Evolutionary conservation across 306 rosid species (phyloP), one percentile per base, ranked within the genome.

Genomic region (Sindora glabra): DNA sequence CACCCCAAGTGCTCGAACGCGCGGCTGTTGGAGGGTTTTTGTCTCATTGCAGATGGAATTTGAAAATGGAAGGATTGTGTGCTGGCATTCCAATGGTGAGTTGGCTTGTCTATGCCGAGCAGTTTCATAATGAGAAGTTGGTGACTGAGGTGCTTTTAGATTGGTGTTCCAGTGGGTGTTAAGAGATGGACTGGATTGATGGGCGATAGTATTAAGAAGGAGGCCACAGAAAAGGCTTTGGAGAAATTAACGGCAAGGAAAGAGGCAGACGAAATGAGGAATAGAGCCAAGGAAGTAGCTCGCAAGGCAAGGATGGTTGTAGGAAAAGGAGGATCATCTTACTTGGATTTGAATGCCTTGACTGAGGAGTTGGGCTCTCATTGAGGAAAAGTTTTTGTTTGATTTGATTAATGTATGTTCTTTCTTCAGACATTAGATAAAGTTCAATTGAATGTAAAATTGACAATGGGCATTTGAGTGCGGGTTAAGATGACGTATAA

Each of bases 1-100:
- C 80, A 11, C 83, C 79, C 1, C 80, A 78, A 12, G 9, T 69
- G 34, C 69, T 79, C 13, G 57, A 59, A 12, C 77, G 70, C 21
- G 48, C 32, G 61, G 71, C 80, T 1, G 55, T 65, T 1, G 80
- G 80, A 4, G 74, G 62, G 5, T 74, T 74, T 42, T 61, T 74
- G 53, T 74, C 69, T 39, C 72, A 74, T 33, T 74, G 79, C 49
- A 80, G 83, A 13, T 78, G 83, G 83, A 78, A 78, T 39, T 78
- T 71, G 0, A 21, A 52, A 0, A 15, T 78, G 10, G 80, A 78
- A 41, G 77, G 34, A 9, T 60, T 78, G 29, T 15, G 34, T 13
- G 60, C 71, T 0, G 80, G 83, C 8, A 51, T 78, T 14, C 55
- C 74, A 0, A 65, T 70, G 80, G 69, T 55, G 29, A 78, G 74